A percentile compares a stretch with the other conserved stretches of the same genome.
phyloP scores from a whole-genome alignment of 306 rosid genomes.

The Vigna hirtella region DNA sequence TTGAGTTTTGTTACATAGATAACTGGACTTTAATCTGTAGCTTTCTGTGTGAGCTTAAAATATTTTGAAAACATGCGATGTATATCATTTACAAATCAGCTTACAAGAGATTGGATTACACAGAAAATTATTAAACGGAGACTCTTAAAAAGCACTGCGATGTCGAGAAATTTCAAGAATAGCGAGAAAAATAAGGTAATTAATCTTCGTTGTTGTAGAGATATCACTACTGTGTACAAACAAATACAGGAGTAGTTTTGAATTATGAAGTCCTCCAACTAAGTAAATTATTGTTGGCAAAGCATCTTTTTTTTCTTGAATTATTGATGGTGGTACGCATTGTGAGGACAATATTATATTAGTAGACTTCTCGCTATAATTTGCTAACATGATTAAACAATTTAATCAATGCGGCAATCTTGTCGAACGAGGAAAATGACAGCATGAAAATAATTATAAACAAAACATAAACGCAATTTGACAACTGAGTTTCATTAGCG shows the following conservation, averaged over 20 bases:
- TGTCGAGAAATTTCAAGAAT: too few species aligned
- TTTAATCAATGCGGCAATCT: slow-evolving; percentile 20
- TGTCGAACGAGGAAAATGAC: slow-evolving; percentile 43
- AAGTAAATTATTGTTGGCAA: slow-evolving; percentile 35
- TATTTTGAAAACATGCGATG: not conserved
- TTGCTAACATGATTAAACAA: slow-evolving; percentile 46
- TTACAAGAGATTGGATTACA: too few species aligned
- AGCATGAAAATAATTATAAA: not conserved
- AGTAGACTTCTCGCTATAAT: slow-evolving; percentile 38
- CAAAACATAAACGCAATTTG: slow-evolving; percentile 15
- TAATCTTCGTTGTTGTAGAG: not conserved
- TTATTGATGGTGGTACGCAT: slow-evolving; percentile 45
- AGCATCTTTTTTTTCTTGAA: slow-evolving; percentile 39
- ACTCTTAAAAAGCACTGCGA: too few species aligned
- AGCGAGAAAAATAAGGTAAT: not conserved
- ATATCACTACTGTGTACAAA: not conserved
- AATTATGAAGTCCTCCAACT: slow-evolving; percentile 18
- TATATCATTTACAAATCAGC: not conserved
- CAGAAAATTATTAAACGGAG: too few species aligned
- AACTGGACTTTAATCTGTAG: too few species aligned
- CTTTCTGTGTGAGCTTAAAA: too few species aligned
- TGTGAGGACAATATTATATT: slow-evolving; percentile 37
- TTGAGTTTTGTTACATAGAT: too few species aligned
- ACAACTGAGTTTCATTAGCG: slow-evolving; percentile 18
- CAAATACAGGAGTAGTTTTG: slow-evolving; percentile 8